Conservation (phyloP, 768 basidiomycete genomes). For the Phlebiopsis gigantea region DNA sequence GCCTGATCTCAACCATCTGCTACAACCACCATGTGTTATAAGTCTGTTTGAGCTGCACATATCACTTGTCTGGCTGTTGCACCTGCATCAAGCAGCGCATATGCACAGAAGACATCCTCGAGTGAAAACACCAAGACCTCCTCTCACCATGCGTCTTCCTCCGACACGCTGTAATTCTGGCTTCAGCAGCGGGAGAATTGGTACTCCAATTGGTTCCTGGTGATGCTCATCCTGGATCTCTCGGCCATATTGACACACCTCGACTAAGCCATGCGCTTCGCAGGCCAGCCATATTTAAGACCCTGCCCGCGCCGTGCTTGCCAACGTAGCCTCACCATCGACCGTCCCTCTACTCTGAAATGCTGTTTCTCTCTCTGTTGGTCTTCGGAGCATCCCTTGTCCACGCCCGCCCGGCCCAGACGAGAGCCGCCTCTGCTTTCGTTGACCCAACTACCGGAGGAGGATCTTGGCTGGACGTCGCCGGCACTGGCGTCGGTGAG, state of each 20-base stretch:
- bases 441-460: constrained; percentile 31
- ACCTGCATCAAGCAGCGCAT: neutral
- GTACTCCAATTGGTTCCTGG: neutral
- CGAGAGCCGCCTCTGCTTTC: constrained; percentile 22
- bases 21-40: neutral
- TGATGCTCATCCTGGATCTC: neutral
- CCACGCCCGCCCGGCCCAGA: neutral
- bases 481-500: constrained; percentile 35
- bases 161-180: neutral
- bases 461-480: constrained; percentile 39
- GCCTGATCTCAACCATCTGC: neutral
- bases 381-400: constrained; percentile 13
- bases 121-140: neutral
- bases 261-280: neutral
- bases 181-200: neutral
- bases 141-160: neutral
- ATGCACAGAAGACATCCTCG: neutral
- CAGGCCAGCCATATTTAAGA: neutral
- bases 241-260: neutral
- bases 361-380: constrained; percentile 13
- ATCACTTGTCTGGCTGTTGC: neutral
- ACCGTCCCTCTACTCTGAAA: neutral
- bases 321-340: neutral
- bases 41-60: neutral
- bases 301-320: neutral